phyloP scores from a whole-genome alignment of 768 basidiomycete species.

The Phylloporus rhodoxanthus region DNA sequence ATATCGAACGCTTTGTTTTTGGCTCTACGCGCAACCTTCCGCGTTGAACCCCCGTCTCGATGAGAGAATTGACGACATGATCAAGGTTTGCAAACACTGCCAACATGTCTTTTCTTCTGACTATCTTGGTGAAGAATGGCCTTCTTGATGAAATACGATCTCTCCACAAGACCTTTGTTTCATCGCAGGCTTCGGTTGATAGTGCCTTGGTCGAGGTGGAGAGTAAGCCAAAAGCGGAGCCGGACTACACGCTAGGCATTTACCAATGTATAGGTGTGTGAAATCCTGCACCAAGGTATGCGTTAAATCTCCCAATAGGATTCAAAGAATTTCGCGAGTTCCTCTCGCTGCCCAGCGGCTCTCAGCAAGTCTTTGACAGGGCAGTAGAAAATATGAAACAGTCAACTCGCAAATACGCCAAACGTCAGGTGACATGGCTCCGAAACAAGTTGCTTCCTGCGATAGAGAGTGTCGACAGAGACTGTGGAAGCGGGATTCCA shows the following conservation, averaged over 20 bases:
- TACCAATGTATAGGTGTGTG: slow-evolving; percentile 86
- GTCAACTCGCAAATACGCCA: slow-evolving; percentile 87
- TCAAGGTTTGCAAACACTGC: slow-evolving; percentile 47
- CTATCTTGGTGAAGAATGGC: slow-evolving; percentile 48
- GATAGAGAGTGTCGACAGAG: slow-evolving; percentile 42
- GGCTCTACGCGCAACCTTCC: slow-evolving; percentile 75
- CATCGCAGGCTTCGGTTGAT: neutral
- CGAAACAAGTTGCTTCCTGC: slow-evolving; percentile 82
- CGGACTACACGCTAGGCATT: slow-evolving; percentile 75
- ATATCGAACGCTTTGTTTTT: slow-evolving; percentile 82
- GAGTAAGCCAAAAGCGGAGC: neutral
- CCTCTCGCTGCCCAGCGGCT: slow-evolving; percentile 40
- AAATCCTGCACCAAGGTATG: neutral
- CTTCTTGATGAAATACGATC: slow-evolving; percentile 72
- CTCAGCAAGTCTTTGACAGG: slow-evolving; percentile 40
- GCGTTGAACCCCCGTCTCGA: slow-evolving; percentile 66
- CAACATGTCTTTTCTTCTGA: neutral
- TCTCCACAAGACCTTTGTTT: slow-evolving; percentile 33
- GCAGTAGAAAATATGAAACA: slow-evolving; percentile 78
- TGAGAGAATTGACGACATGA: slow-evolving; percentile 81
- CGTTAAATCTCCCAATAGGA: slow-evolving; percentile 44
- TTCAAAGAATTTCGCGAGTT: slow-evolving; percentile 85
- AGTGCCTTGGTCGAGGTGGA: neutral
- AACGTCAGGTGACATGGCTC: slow-evolving; percentile 88
- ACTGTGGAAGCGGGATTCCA: slow-evolving; percentile 21